Evolutionary conservation across 2,329 filamentous ascomycete genomes (phyloP).

Genomic region (Fulvia fulva): DNA sequence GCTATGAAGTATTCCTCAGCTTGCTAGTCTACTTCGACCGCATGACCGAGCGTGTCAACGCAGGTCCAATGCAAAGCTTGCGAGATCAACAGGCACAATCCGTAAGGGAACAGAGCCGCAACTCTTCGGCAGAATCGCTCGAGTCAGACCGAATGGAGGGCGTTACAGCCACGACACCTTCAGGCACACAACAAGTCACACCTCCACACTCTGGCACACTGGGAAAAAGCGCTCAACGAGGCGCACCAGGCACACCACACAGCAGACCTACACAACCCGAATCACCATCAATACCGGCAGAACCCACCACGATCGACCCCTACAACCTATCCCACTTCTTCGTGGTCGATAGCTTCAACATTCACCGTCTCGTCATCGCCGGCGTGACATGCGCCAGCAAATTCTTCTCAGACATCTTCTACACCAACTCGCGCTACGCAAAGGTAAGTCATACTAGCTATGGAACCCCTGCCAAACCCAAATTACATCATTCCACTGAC

Average conservation of each 20-base stretch:
- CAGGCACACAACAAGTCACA: conserved; percentile 42
- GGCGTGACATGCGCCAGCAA: conserved; percentile 98
- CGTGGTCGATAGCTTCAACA: conserved; percentile 98
- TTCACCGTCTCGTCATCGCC: conserved; percentile 91
- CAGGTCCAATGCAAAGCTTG: conserved; percentile 66
- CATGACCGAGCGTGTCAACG: conserved; percentile 95
- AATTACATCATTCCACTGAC: not conserved
- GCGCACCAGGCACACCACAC: conserved; percentile 36
- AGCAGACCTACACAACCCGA: conserved; percentile 32
- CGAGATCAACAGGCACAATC: conserved; percentile 45
- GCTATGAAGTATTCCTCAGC: conserved; percentile 95
- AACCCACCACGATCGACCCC: conserved; percentile 39
- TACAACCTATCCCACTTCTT: conserved; percentile 68
- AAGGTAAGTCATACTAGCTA: conserved; percentile 64
- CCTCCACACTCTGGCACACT: conserved; percentile 49
- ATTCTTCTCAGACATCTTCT: conserved; percentile 98
- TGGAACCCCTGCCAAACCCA: not conserved
- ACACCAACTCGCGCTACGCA: conserved; percentile 97
- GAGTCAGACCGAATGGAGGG: conserved; percentile 30
- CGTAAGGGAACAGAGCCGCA: conserved; percentile 30
- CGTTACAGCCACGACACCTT: conserved; percentile 26
- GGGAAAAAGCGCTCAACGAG: conserved; percentile 31
- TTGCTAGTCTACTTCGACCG: conserved; percentile 96
- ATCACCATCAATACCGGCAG: conserved; percentile 33
- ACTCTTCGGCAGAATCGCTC: conserved; percentile 24